Evolutionary conservation across 225 moss, liverwort and hornwort species (phyloP), one percentile per base, ranked within the genome.

Genomic region (Physcomitrellopsis africana): DNA sequence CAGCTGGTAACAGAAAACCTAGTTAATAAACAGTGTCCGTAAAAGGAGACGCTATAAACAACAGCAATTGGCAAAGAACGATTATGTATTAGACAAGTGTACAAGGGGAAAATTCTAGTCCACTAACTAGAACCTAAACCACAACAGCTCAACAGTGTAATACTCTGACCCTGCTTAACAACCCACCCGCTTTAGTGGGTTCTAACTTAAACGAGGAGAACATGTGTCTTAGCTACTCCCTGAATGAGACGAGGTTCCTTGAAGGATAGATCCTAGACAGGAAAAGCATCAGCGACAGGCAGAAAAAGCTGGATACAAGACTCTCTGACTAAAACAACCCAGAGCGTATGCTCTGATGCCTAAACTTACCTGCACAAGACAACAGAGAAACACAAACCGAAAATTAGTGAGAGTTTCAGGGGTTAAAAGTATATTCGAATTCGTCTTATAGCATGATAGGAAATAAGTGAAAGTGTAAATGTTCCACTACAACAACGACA

Each of bases 221-320:
- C 75, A 83, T 67, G 80, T 72, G 60, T 75, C 74, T 81, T 42
- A 60, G 65, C 69, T 78, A 81, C 51, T 78, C 70, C 67, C 72
- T 75, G 68, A 72, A 69, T 63, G 43, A 78, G 60, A 72, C 46
- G 43, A 59, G 64, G 72, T 37, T 72, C 59, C 68, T 68, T 49
- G 16, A 83, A 70, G 75, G 77, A 77, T 83, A 78, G 75, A 80
- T 80, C 75, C 74, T 75, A 68, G 75, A 80, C 80, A 80, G 57
- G 72, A 71, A 86, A 68, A 78, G 80, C 81, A 72, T 83, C 80
- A 80, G 75, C 75, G 68, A 58, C 45, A 67, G 83, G 80, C 83
- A 83, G 83, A 83, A 70, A 86, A 83, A 78, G 78, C 78, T 81
- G 81, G 83, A 83, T 86, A 80, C 80, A 78, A 83, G 81, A 83